These are phyloP conservation scores for Paraconiothyrium sp. DNA, from an alignment of 2,329 filamentous ascomycete species.

Conservation along the genomic window DNA sequence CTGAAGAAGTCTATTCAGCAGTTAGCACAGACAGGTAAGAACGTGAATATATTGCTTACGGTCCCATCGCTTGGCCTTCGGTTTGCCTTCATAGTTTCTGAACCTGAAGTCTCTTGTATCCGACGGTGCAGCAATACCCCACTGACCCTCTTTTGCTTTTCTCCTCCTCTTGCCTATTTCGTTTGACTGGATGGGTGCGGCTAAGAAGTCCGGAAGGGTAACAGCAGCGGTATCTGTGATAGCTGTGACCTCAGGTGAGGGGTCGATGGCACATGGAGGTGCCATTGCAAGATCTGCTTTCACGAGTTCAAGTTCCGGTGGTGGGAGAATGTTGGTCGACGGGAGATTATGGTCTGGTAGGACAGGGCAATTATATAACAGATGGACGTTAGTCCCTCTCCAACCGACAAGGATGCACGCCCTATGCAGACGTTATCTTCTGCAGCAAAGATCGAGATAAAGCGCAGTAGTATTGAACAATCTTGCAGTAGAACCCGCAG, in stretches of 20 bases:
- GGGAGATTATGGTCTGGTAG: background rate
- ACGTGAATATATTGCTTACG: slow-evolving; percentile 62
- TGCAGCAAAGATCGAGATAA: slow-evolving; percentile 7
- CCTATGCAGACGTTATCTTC: slow-evolving; percentile 21
- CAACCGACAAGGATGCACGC: slow-evolving; percentile 19
- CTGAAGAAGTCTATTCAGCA: slow-evolving; percentile 51
- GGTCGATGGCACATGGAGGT: slow-evolving; percentile 47
- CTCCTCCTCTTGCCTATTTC: slow-evolving; percentile 73
- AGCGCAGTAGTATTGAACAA: background rate
- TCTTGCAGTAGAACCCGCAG: slow-evolving; percentile 25
- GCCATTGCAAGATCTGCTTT: slow-evolving; percentile 32
- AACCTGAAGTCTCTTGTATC: slow-evolving; percentile 84
- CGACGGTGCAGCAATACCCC: slow-evolving; percentile 78
- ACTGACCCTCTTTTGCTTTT: slow-evolving; percentile 75
- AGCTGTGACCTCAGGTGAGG: slow-evolving; percentile 47
- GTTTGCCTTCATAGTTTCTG: slow-evolving; percentile 69
- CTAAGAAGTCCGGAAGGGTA: slow-evolving; percentile 62
- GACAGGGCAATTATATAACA: slow-evolving; percentile 5
- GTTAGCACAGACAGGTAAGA: background rate
- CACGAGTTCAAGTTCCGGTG: background rate
- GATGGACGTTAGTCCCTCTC: background rate
- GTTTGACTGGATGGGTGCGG: slow-evolving; percentile 61
- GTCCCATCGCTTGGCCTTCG: slow-evolving; percentile 84
- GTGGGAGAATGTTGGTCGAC: background rate
- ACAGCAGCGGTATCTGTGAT: slow-evolving; percentile 59